Percentiles rank a stretch among this genome's conserved stretches.
phyloP scores from a whole-genome alignment of 2,329 filamentous ascomycete species.

The Paecilomyces formosus region DNA sequence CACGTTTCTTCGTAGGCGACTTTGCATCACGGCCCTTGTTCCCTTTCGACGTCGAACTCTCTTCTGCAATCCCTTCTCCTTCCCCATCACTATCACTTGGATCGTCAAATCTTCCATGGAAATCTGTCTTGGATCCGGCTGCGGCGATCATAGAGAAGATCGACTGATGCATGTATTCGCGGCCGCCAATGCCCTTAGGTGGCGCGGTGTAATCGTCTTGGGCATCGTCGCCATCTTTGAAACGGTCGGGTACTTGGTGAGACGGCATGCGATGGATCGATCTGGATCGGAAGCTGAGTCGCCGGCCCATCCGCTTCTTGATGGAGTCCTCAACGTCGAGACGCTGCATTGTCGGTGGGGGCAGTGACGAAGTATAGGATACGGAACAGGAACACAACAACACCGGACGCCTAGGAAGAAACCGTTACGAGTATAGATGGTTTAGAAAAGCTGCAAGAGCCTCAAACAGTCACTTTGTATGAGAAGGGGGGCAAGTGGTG shows the following conservation, averaged over 20 bases:
- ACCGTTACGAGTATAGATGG: neutral
- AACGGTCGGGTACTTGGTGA: constrained; percentile 49
- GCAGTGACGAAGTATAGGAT: neutral
- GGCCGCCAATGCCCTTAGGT: constrained; percentile 28
- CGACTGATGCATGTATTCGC: constrained; percentile 79
- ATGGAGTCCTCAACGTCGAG: constrained; percentile 29
- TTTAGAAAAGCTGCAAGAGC: neutral
- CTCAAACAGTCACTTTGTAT: neutral
- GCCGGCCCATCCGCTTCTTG: constrained; percentile 35
- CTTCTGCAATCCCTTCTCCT: constrained; percentile 21
- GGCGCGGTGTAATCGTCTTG: constrained; percentile 55
- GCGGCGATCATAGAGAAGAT: constrained; percentile 89
- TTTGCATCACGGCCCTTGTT: constrained; percentile 1
- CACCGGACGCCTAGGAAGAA: neutral
- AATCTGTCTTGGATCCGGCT: constrained; percentile 74
- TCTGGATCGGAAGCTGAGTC: constrained; percentile 33
- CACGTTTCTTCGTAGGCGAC: constrained; percentile 1
- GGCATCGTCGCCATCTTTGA: constrained; percentile 52
- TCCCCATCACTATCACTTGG: constrained; percentile 73
- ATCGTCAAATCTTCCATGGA: constrained; percentile 73
- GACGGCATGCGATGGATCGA: constrained; percentile 38
- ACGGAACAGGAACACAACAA: neutral
- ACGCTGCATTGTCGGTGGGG: constrained; percentile 26
- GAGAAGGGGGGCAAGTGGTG: neutral
- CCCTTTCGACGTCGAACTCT: constrained; percentile 5